Base-by-base conservation (phyloP, 2,329 filamentous ascomycete species). In the Sporothrix phasma region DNA sequence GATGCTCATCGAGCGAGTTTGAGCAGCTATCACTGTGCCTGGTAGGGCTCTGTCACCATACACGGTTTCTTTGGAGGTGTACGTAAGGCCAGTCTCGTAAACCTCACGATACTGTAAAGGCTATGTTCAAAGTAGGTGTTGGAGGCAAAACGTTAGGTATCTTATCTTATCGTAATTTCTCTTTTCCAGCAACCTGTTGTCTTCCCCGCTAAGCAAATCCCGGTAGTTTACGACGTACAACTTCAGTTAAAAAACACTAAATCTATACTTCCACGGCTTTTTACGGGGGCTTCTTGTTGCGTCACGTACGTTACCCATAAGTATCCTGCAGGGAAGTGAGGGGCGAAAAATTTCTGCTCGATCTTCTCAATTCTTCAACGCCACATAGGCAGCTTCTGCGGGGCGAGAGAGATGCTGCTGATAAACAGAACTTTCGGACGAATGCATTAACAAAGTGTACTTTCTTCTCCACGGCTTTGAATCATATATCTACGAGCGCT, bases 291-390 rank as follows among this genome's bases (percentile, higher is more conserved):
- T n/a, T n/a, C n/a, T n/a, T n/a, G n/a, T n/a, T n/a, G n/a, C 17
- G 45, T 47, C 22, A 5, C 45, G 15, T 47, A 47, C 22, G n/a
- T n/a, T n/a, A n/a, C n/a, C n/a, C n/a, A n/a, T n/a, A n/a, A n/a
- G n/a, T 19, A n/a, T n/a, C 51, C 51, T 24, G 51, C 31, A 39
- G 29, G 15, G 3, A 47, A 64, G 31, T 22, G 58, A 64, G 59
- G 62, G 62, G 62, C 51, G 64, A 62, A 64, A 66, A 66, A 64
- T 62, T 43, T 64, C 37, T 65, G 64, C 59, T 26, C 31, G 46
- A 15, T 22, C 45, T 46, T 51, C 53, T 31, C 17, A 24, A 17
- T 15, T n/a, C 59, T 31, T 22, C 46, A 62, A 37, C 19, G 34
- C 31, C 19, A 37, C 31, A 39, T 11, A 17, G 13, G 15, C 47